Percentiles rank a stretch among this genome's conserved stretches.
phyloP scores from a whole-genome alignment of 352 stramenopile genomes.

The Thraustotheca clavata region DNA sequence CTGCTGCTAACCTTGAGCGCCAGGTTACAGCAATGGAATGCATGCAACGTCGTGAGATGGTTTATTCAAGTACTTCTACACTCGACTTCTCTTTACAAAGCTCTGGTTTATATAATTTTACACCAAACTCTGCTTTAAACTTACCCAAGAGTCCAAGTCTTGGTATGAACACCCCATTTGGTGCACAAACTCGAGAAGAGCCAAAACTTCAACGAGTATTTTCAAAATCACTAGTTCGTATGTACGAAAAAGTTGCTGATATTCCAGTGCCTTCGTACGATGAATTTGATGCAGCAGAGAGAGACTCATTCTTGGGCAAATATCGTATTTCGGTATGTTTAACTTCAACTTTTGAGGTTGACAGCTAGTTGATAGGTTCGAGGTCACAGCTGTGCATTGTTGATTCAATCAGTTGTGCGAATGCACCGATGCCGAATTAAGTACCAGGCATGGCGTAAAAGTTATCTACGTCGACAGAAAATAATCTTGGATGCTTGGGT shows the following conservation, averaged over 20 bases:
- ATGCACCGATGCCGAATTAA: constrained; percentile 34
- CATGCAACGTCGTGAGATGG: neutral
- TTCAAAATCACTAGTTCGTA: neutral
- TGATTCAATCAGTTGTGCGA: constrained; percentile 48
- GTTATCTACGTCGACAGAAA: constrained; percentile 26
- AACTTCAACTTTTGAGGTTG: neutral
- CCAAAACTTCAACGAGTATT: neutral
- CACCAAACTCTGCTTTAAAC: neutral
- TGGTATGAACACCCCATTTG: neutral
- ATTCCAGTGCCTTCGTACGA: neutral
- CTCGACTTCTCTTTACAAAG: constrained; percentile 3
- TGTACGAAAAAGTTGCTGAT: constrained; percentile 1
- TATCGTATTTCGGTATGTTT: neutral
- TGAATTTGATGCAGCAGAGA: neutral
- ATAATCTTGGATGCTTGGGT: constrained; percentile 44
- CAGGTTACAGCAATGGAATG: neutral
- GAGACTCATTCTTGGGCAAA: neutral
- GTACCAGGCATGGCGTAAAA: constrained; percentile 39
- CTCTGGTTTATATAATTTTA: constrained; percentile 13
- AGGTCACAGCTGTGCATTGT: constrained; percentile 16
- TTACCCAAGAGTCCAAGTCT: neutral
- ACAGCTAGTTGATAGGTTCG: neutral
- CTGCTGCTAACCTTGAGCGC: neutral
- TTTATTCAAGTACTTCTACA: constrained; percentile 14
- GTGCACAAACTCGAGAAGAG: neutral